phyloP scores from a whole-genome alignment of 306 rosid species.

The Crotalaria pallida region DNA sequence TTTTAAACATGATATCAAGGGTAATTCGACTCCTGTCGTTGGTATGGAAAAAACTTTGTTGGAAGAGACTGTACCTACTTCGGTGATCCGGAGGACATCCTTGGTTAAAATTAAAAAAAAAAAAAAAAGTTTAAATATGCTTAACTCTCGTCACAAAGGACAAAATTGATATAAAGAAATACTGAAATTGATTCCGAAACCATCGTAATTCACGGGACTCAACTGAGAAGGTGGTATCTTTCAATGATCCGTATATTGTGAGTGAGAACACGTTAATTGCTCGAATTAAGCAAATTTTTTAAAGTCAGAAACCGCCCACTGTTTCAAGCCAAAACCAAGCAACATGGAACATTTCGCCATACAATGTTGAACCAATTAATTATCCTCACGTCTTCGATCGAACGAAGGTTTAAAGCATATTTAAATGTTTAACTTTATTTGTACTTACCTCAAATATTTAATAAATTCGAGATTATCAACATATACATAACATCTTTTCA shows the following conservation, averaged over 20 bases:
- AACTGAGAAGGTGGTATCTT: conserved; percentile 10
- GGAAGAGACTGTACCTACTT: no score
- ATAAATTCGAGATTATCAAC: conserved; percentile 22
- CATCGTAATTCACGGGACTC: no score
- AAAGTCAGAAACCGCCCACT: conserved; percentile 34
- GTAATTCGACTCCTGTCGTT: no score
- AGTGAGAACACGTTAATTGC: not conserved
- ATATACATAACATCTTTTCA: conserved; percentile 5
- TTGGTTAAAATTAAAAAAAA: no score
- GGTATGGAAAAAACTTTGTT: no score
- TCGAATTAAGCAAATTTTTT: not conserved
- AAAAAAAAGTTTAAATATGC: no score
- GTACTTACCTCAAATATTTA: not conserved
- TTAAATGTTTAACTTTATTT: not conserved
- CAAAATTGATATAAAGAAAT: conserved; percentile 11
- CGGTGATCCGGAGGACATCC: no score
- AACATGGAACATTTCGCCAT: not conserved
- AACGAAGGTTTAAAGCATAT: conserved; percentile 10
- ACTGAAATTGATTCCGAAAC: no score
- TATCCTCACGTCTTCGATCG: not conserved
- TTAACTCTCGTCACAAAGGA: conserved; percentile 10
- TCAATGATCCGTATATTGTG: not conserved
- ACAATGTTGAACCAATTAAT: conserved; percentile 25
- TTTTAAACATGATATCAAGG: no score
- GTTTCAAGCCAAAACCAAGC: conserved; percentile 46